Conservation (phyloP, 441 rosid species). For the Breynia disticha region DNA sequence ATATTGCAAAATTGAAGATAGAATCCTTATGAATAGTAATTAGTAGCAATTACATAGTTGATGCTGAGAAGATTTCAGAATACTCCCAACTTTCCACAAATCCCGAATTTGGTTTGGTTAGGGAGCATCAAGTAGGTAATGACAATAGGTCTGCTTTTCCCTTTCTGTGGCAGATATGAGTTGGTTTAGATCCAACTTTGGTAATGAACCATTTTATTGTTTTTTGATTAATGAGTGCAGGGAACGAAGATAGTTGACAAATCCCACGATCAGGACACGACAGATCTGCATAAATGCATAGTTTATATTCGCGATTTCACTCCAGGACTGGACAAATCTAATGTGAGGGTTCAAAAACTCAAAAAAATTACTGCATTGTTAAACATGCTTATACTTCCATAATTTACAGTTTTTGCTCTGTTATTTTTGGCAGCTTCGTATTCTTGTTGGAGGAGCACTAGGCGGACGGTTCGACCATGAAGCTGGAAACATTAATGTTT, state of each 20-base stretch:
- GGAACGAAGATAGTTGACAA: constrained; percentile 69
- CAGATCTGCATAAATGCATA: constrained; percentile 82
- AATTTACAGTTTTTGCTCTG: constrained; percentile 3
- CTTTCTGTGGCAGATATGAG: neutral
- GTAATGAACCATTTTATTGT: constrained; percentile 11
- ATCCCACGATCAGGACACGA: constrained; percentile 88
- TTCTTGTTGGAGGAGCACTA: constrained; percentile 86
- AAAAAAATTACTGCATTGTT: neutral
- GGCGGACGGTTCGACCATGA: constrained; percentile 98
- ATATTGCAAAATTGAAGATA: neutral
- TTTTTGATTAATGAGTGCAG: constrained; percentile 28
- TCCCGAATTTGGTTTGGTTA: neutral
- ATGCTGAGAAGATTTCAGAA: neutral
- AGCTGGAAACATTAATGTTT: constrained; percentile 72
- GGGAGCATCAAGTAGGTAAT: neutral
- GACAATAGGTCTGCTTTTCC: neutral
- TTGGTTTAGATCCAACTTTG: neutral
- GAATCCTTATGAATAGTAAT: neutral
- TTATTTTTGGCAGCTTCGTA: constrained; percentile 46
- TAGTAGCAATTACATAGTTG: neutral
- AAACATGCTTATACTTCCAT: neutral
- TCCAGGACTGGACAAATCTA: constrained; percentile 36
- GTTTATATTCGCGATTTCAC: constrained; percentile 36
- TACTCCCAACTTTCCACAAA: neutral
- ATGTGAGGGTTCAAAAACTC: constrained; percentile 31